These are phyloP conservation scores for Coniophora puteana DNA, from an alignment of 1,284 basidiomycete genomes.

Conservation along the genomic window DNA sequence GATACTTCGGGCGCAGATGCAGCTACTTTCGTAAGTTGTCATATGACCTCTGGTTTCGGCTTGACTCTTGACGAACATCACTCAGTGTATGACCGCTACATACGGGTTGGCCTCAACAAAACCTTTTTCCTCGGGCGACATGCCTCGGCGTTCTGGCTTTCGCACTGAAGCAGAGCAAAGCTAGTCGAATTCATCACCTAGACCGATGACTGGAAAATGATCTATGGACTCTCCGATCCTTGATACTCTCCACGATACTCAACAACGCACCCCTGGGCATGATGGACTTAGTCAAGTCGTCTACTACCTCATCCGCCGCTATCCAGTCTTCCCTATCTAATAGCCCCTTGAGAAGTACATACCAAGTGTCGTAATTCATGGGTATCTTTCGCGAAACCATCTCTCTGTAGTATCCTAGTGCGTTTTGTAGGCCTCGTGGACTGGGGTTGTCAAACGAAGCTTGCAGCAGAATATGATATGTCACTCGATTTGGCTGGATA, in stretches of 20 bases:
- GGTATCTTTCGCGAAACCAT: constrained; percentile 53
- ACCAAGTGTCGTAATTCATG: constrained; percentile 68
- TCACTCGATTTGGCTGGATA: constrained; percentile 51
- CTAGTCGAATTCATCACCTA: too few species aligned
- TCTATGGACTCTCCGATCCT: constrained; percentile 23
- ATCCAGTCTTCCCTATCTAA: constrained; percentile 49
- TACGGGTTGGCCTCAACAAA: constrained; percentile 61
- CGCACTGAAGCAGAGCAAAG: constrained; percentile 15
- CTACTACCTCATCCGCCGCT: constrained; percentile 55
- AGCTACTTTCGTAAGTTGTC: constrained; percentile 75
- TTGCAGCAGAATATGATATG: constrained; percentile 75
- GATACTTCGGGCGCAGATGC: constrained; percentile 83
- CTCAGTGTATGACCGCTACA: constrained; percentile 71
- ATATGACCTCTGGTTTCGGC: constrained; percentile 8
- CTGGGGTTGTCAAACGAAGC: constrained; percentile 52
- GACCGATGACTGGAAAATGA: not conserved
- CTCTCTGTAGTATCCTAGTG: constrained; percentile 59
- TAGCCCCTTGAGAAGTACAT: constrained; percentile 65
- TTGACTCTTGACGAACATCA: constrained; percentile 10
- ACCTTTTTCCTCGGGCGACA: constrained; percentile 60
- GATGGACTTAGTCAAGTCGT: constrained; percentile 48
- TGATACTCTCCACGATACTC: constrained; percentile 34
- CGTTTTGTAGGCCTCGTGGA: constrained; percentile 47
- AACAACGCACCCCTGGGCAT: constrained; percentile 35
- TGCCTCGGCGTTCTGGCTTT: constrained; percentile 18